A percentile compares a stretch with the other conserved stretches of the same genome.
phyloP scores from a whole-genome alignment of 257 asterid genomes.

The Solanum phureja region DNA sequence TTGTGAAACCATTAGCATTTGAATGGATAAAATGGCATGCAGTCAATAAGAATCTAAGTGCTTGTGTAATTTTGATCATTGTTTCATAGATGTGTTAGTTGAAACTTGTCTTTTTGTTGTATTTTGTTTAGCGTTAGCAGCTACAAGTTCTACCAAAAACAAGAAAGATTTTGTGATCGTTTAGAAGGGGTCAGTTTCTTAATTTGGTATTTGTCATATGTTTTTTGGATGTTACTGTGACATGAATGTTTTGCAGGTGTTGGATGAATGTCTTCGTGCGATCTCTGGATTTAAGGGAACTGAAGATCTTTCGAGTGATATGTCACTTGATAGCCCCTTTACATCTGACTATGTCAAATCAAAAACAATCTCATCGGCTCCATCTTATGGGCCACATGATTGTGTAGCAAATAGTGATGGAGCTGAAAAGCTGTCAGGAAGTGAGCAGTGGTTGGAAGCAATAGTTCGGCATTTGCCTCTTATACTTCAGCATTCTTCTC shows the following conservation, averaged over 20 bases:
- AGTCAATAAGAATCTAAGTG: neutral
- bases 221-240: neutral
- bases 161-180: neutral
- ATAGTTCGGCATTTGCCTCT: constrained; percentile 63
- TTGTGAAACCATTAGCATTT: neutral
- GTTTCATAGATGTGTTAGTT: neutral
- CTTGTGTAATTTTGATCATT: neutral
- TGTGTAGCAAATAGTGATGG: constrained; percentile 30
- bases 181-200: neutral
- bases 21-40: neutral
- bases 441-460: constrained; percentile 78
- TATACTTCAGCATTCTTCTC: constrained; percentile 60
- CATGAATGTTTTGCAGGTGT: constrained; percentile 38
- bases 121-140: neutral
- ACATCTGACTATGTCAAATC: constrained; percentile 68
- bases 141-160: neutral
- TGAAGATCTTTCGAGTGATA: constrained; percentile 84
- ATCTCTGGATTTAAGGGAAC: constrained; percentile 89
- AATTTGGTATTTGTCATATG: neutral
- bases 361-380: constrained; percentile 91
- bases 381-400: constrained; percentile 44
- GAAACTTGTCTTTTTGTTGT: neutral
- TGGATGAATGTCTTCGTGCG: constrained; percentile 97
- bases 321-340: constrained; percentile 64
- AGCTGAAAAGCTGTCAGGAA: constrained; percentile 38